Conservation (phyloP, 225 moss, liverwort and hornwort species). For the Sphagnum contortum region DNA sequence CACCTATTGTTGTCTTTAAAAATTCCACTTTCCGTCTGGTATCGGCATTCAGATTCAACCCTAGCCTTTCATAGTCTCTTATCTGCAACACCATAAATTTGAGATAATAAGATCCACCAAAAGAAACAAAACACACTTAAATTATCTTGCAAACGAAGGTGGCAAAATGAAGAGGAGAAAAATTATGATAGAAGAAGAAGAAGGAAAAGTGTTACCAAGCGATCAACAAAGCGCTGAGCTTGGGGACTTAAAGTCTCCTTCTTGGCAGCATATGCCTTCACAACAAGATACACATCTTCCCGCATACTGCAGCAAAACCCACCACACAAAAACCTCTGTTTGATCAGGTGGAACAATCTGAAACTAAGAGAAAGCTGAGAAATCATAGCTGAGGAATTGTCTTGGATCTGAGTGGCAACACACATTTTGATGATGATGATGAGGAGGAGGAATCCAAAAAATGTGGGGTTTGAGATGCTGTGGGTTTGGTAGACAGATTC, state of each 20-base stretch:
- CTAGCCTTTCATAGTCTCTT: constrained; percentile 86
- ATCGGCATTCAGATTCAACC: constrained; percentile 75
- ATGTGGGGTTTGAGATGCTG: too few species aligned
- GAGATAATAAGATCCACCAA: too few species aligned
- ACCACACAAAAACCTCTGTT: not conserved
- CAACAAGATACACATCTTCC: constrained; percentile 74
- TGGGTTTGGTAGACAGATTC: too few species aligned
- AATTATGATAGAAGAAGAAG: not conserved
- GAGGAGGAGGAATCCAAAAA: too few species aligned
- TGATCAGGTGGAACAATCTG: too few species aligned
- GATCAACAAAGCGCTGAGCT: constrained; percentile 85
- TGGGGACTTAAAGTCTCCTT: constrained; percentile 53
- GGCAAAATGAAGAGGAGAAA: not conserved
- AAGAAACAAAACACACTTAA: too few species aligned
- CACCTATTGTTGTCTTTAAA: constrained; percentile 80
- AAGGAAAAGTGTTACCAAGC: constrained; percentile 38
- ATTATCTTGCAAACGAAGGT: not conserved
- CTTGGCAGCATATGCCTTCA: constrained; percentile 82
- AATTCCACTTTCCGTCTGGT: constrained; percentile 69
- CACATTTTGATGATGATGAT: too few species aligned
- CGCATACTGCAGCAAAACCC: constrained; percentile 58
- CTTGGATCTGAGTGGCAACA: too few species aligned
- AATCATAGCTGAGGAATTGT: too few species aligned
- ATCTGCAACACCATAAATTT: constrained; percentile 38
- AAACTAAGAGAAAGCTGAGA: too few species aligned